Evolutionary conservation across 2,329 filamentous ascomycete species (phyloP), one percentile per base, ranked within the genome.

Genomic region (Botryotinia narcissicola): DNA sequence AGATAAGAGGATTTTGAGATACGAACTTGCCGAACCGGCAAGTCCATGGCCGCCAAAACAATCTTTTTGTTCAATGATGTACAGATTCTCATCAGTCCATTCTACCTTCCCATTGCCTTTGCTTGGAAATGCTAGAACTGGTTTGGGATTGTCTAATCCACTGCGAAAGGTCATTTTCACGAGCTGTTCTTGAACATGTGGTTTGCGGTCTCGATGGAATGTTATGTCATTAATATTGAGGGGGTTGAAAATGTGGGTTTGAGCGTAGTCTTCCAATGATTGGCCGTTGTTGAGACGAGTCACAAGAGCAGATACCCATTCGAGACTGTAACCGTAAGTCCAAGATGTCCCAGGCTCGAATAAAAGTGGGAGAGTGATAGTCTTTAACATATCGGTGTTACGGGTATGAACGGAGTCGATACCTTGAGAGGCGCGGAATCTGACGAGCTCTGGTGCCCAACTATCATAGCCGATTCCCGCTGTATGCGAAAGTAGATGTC

Each of bases 261-360:
- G 62, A 40, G 63, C 57, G 22, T 76, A 76, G 2, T 35, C 22
- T n/a, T 72, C 74, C 3, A 74, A 72, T 4, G 42, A 69, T 2
- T 44, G 63, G 4, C 32, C 35, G 1, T 64, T 61, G 42, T 71
- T 75, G 32, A 75, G 29, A 12, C 87, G 83, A 74, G 87, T 83
- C 0, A 89, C 76, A 0, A 83, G 80, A 1, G 86, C 77, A 3
- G 87, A 87, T 0, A 84, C 87, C 86, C 87, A 89, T 77, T 89
- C 87, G 9, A 88, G 81, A 22, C 79, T 79, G 9, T 82, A 82
- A 0, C 87, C 86, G 22, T 92, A 91, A 73, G 88, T 83, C 87
- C 88, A 92, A 4, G 82, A 83, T 37, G 86, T 84, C 0, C 90
- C 89, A 0, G 90, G 90, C 77, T 92, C 89, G 75, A 90, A 89